Conservation (phyloP, 441 rosid genomes). For the Jatropha podagrica region DNA sequence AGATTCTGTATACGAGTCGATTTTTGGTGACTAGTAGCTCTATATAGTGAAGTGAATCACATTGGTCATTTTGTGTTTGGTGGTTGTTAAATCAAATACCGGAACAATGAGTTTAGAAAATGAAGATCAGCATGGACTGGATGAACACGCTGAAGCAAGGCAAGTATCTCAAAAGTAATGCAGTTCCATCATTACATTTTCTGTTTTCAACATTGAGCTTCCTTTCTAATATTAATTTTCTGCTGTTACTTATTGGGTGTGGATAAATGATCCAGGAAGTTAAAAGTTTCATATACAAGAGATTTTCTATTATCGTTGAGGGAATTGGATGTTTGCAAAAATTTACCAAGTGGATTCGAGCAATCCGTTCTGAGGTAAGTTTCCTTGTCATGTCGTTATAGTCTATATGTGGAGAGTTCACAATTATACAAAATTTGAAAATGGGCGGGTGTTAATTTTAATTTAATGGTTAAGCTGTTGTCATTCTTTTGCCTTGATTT, state of each 20-base stretch:
- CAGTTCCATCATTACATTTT: slow-evolving; percentile 13
- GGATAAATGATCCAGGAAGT: slow-evolving; percentile 52
- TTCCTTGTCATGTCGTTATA: neutral
- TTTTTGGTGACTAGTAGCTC: slow-evolving; percentile 15
- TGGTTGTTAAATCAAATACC: slow-evolving; percentile 14
- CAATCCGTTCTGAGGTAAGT: slow-evolving; percentile 62
- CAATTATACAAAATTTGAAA: neutral
- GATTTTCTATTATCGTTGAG: slow-evolving; percentile 69
- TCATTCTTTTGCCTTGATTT: slow-evolving; percentile 1
- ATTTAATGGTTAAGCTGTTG: neutral
- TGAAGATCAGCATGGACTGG: slow-evolving; percentile 41
- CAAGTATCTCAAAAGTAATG: slow-evolving; percentile 43
- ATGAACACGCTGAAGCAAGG: slow-evolving; percentile 38
- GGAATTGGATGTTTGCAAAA: slow-evolving; percentile 73
- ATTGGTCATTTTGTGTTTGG: neutral
- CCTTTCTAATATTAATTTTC: slow-evolving; percentile 9
- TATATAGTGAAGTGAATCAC: slow-evolving; percentile 7
- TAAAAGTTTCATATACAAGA: slow-evolving; percentile 58
- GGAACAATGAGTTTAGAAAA: slow-evolving; percentile 62
- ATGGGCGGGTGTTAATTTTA: neutral
- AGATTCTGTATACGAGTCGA: slow-evolving; percentile 2
- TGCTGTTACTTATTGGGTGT: slow-evolving; percentile 3
- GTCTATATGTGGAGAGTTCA: neutral
- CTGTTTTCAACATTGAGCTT: neutral
- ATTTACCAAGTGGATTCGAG: slow-evolving; percentile 60